phyloP scores from a whole-genome alignment of 2,329 filamentous ascomycete genomes.

The Fusarium drepaniforme region DNA sequence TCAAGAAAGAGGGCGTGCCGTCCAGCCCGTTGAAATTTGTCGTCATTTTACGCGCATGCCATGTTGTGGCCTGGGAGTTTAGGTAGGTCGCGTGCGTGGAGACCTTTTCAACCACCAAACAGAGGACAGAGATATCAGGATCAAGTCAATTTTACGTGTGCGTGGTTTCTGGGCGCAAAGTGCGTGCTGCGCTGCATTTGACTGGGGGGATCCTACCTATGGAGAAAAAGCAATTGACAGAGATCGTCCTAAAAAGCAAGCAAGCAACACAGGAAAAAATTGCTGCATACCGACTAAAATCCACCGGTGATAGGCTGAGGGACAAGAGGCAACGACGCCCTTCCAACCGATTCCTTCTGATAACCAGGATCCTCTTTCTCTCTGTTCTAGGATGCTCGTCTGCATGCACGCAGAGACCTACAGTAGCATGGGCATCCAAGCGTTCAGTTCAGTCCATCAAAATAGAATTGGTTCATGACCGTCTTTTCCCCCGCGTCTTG shows the following conservation, averaged over 20 bases:
- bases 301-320: slow-evolving; percentile 25
- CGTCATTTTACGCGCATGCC: slow-evolving; percentile 38
- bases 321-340: slow-evolving; percentile 17
- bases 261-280: slow-evolving; percentile 17
- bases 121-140: slow-evolving; percentile 2
- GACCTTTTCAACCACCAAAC: slow-evolving; percentile 16
- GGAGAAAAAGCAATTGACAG: slow-evolving; percentile 14
- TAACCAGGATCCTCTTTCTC: slow-evolving; percentile 15
- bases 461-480: slow-evolving; percentile 12
- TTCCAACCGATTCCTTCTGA: slow-evolving; percentile 35
- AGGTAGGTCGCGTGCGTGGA: slow-evolving; percentile 36
- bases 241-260: slow-evolving; percentile 30
- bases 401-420: slow-evolving; percentile 11
- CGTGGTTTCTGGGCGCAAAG: slow-evolving; percentile 9
- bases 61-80: slow-evolving; percentile 22
- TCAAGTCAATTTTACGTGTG: background rate
- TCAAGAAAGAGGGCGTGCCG: slow-evolving; percentile 28
- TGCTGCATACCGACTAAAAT: slow-evolving; percentile 24
- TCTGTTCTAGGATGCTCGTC: slow-evolving; percentile 25
- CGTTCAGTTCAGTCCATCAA: background rate
- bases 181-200: background rate
- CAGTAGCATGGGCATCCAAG: slow-evolving; percentile 15
- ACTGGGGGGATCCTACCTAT: slow-evolving; percentile 7
- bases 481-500: slow-evolving; percentile 15
- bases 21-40: slow-evolving; percentile 37